Evolutionary conservation across 2,329 filamentous ascomycete genomes (phyloP).

Genomic region (Aspergillus pseudoviridinutans): DNA sequence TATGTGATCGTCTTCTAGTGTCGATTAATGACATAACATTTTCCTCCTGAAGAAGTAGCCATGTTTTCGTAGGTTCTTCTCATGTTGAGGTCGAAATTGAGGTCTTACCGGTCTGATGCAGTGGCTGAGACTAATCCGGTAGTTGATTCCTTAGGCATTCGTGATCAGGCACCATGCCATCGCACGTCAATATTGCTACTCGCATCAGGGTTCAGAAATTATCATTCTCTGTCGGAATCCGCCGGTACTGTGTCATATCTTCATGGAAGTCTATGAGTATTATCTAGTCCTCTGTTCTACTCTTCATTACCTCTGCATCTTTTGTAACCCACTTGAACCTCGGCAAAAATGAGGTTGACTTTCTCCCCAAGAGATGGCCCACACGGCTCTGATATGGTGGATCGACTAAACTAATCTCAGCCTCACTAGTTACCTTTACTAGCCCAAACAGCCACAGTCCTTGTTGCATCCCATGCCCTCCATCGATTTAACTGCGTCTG

Average conservation of each 20-base stretch:
- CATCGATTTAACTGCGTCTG: neutral
- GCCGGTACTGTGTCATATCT: neutral
- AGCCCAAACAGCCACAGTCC: neutral
- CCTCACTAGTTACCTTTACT: neutral
- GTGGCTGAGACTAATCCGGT: neutral
- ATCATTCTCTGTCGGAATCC: neutral
- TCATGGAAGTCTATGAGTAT: neutral
- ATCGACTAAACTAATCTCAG: neutral
- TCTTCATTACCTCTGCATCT: neutral
- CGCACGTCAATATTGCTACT: neutral
- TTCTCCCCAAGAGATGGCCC: neutral
- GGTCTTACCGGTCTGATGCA: neutral
- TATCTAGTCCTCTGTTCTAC: neutral
- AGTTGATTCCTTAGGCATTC: neutral
- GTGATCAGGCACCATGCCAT: neutral
- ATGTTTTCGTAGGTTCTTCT: neutral
- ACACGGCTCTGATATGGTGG: neutral
- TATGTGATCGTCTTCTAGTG: neutral
- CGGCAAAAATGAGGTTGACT: neutral
- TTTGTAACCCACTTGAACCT: neutral
- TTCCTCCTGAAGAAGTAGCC: neutral
- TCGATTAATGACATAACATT: neutral
- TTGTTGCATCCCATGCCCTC: neutral
- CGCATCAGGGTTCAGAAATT: neutral
- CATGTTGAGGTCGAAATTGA: neutral